Percentiles rank a stretch among this genome's conserved stretches.
Conservation (phyloP, 2,329 filamentous ascomycete genomes). For the Botrytis deweyae region DNA sequence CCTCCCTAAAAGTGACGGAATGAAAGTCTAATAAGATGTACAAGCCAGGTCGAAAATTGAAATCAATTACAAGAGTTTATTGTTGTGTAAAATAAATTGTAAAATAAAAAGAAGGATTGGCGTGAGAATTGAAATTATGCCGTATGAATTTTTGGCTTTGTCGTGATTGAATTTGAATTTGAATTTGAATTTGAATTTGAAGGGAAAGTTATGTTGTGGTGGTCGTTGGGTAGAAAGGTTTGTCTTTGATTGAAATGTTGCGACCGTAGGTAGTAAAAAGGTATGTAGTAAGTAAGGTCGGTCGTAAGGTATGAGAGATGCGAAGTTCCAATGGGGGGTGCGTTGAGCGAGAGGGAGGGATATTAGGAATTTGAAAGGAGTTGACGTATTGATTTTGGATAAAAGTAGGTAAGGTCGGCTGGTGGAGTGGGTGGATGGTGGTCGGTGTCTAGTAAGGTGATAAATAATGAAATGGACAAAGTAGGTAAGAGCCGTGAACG, state of each 20-base stretch:
- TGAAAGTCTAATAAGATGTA: constrained; percentile 11
- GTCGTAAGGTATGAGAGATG: background rate
- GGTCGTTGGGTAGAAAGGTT: background rate
- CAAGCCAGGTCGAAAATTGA: constrained; percentile 3
- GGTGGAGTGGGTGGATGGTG: no score
- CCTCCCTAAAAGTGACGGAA: constrained; percentile 12
- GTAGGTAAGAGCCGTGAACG: background rate
- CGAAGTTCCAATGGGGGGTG: background rate
- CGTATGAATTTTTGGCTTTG: constrained; percentile 6
- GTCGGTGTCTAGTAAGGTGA: background rate
- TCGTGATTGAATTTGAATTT: background rate
- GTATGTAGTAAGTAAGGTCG: background rate
- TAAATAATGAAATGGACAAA: background rate
- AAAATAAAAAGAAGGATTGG: background rate
- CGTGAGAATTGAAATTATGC: constrained; percentile 12
- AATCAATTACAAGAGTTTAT: constrained; percentile 20
- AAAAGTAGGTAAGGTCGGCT: background rate
- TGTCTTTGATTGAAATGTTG: constrained; percentile 7
- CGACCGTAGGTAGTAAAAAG: background rate
- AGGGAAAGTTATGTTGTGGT: no score
- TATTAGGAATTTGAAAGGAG: background rate
- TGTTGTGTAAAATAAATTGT: background rate
- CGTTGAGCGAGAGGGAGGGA: background rate
- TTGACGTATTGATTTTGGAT: constrained; percentile 1
- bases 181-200: no score